Evolutionary conservation across 179 eudicot genomes (phyloP).

Genomic region (Nepenthes alata): DNA sequence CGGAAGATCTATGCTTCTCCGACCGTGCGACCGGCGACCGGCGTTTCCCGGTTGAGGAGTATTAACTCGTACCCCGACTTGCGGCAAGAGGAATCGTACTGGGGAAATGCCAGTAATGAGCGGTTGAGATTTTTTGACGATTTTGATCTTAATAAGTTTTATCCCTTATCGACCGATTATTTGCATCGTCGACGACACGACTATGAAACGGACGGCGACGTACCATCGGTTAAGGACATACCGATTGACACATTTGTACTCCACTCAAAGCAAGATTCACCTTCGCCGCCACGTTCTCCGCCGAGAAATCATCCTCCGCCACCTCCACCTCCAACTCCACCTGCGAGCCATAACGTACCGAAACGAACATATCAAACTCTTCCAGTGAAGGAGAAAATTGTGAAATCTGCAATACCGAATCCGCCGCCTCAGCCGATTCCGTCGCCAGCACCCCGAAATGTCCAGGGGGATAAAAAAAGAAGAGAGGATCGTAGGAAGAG

Average conservation of each 20-base stretch:
- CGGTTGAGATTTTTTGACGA: conserved; percentile 45
- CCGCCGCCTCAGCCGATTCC: conserved; percentile 21
- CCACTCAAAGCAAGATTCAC: conserved; percentile 7
- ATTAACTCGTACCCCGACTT: conserved; percentile 52
- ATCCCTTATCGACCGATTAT: conserved; percentile 17
- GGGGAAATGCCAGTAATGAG: conserved; percentile 23
- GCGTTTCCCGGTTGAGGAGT: conserved; percentile 33
- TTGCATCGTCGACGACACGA: background rate
- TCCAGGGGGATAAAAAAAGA: conserved; percentile 10
- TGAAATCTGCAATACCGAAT: conserved; percentile 2
- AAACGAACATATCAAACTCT: conserved; percentile 21
- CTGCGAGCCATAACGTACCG: conserved; percentile 6
- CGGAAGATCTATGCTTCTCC: conserved; percentile 5
- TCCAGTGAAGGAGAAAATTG: conserved; percentile 15
- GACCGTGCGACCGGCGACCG: conserved; percentile 8
- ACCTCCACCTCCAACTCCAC: conserved; percentile 26
- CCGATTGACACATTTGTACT: conserved; percentile 42
- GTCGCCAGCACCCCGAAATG: conserved; percentile 5
- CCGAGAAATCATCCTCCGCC: conserved; percentile 15
- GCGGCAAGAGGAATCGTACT: conserved; percentile 18
- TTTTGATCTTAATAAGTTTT: conserved; percentile 27
- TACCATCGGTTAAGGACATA: conserved; percentile 25
- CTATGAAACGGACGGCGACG: conserved; percentile 7
- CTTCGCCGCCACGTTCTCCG: conserved; percentile 10
- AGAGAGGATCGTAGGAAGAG: conserved; percentile 25